Evolutionary conservation across 2,329 filamentous ascomycete genomes (phyloP).

Genomic region (Cytospora piceicola): DNA sequence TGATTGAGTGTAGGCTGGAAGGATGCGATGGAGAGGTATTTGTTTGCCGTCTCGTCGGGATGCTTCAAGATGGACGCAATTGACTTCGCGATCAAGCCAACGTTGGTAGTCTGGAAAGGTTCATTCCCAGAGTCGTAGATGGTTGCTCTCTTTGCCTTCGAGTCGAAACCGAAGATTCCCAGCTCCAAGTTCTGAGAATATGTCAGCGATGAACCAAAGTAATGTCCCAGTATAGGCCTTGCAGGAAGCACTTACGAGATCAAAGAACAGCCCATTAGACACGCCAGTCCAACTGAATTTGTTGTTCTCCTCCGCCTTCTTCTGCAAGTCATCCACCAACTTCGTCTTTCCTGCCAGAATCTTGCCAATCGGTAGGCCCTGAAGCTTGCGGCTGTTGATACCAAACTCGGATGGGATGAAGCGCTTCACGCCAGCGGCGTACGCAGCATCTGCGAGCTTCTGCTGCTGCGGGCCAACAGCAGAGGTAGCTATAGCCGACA

Average conservation of each 20-base stretch:
- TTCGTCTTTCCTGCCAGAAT: slow-evolving; percentile 39
- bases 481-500: slow-evolving; percentile 52
- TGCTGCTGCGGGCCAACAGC: slow-evolving; percentile 49
- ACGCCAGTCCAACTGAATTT: slow-evolving; percentile 63
- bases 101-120: slow-evolving; percentile 54
- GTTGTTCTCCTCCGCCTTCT: slow-evolving; percentile 48
- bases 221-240: background rate
- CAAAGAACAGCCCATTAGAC: slow-evolving; percentile 63
- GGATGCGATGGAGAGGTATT: slow-evolving; percentile 59
- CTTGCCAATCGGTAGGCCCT: slow-evolving; percentile 35
- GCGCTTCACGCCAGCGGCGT: slow-evolving; percentile 58
- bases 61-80: slow-evolving; percentile 54
- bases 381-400: slow-evolving; percentile 38
- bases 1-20: slow-evolving; percentile 63
- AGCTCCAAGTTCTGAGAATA: slow-evolving; percentile 46
- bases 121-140: slow-evolving; percentile 62
- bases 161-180: slow-evolving; percentile 57
- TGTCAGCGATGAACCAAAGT: slow-evolving; percentile 30
- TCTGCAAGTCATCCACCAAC: slow-evolving; percentile 55
- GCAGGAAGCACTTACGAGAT: slow-evolving; percentile 50
- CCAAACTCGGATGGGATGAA: slow-evolving; percentile 63
- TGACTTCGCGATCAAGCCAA: slow-evolving; percentile 55
- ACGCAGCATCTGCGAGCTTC: slow-evolving; percentile 57
- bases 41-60: slow-evolving; percentile 58
- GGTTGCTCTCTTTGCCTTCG: slow-evolving; percentile 51